These are phyloP conservation scores for Vigna hirtella DNA, from an alignment of 306 rosid species.

Conservation along the genomic window DNA sequence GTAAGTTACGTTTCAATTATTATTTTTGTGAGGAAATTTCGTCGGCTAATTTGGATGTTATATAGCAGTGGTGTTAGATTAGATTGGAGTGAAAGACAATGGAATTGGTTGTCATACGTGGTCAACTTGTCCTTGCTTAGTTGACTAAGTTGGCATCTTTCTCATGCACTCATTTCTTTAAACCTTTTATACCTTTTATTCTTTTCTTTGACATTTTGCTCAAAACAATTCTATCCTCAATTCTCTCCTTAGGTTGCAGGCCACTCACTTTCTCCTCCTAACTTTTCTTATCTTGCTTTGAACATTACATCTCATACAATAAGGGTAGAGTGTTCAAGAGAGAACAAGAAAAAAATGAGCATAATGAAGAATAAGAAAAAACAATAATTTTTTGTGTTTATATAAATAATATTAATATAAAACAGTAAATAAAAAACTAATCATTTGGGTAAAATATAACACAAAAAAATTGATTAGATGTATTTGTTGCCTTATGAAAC, in stretches of 20 bases:
- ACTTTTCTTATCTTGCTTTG: no score
- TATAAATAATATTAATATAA: no score
- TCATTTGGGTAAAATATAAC: no score
- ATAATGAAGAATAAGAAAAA: no score
- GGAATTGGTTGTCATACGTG: background rate
- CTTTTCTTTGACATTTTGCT: conserved; percentile 27
- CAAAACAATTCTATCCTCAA: background rate
- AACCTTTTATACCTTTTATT: background rate
- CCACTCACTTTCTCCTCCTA: background rate
- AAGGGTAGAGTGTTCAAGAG: no score
- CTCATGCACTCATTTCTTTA: background rate
- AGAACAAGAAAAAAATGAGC: no score
- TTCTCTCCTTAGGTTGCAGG: conserved; percentile 9
- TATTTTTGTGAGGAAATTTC: background rate
- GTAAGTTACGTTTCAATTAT: no score
- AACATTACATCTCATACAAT: no score
- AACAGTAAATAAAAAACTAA: no score
- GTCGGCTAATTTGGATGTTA: background rate
- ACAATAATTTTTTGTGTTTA: no score
- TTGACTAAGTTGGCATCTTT: background rate
- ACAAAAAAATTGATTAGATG: no score
- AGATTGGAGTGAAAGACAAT: background rate
- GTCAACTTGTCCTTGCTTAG: background rate
- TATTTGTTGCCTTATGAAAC: no score
- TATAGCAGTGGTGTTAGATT: background rate